phyloP scores from a whole-genome alignment of 73 alveolate species.

The Diophrys sp. region DNA sequence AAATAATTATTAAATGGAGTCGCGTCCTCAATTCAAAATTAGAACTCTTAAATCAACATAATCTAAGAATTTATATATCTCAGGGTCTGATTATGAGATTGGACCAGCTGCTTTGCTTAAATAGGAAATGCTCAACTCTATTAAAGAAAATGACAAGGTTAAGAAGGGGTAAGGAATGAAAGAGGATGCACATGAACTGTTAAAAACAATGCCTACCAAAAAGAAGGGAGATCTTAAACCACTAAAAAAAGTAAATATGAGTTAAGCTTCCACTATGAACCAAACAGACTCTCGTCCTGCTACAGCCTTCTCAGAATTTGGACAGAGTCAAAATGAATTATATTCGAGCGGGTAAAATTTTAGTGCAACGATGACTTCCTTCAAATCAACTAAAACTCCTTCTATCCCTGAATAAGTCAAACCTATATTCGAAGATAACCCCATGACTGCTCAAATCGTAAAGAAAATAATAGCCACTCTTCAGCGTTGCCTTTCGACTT shows the following conservation, averaged over 20 bases:
- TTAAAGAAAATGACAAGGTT: no score
- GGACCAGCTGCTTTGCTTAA: neutral
- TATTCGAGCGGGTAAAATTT: neutral
- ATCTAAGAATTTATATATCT: neutral
- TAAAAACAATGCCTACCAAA: neutral
- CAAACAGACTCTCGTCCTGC: neutral
- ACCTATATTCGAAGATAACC: neutral
- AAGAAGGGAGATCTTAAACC: neutral
- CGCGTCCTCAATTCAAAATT: neutral
- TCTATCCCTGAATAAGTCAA: neutral
- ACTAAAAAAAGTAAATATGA: no score
- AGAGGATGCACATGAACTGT: neutral
- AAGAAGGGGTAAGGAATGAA: neutral
- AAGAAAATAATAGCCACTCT: neutral
- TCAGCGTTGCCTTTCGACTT: neutral
- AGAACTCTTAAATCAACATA: neutral
- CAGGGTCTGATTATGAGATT: neutral
- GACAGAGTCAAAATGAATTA: neutral
- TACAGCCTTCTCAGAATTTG: neutral
- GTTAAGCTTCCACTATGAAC: neutral
- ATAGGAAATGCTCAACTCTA: neutral
- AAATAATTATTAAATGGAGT: no score
- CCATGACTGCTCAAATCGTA: neutral
- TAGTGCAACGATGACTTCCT: neutral
- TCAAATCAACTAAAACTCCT: neutral